phyloP scores from a whole-genome alignment of 768 basidiomycete genomes.

The Nidula microcarpa region DNA sequence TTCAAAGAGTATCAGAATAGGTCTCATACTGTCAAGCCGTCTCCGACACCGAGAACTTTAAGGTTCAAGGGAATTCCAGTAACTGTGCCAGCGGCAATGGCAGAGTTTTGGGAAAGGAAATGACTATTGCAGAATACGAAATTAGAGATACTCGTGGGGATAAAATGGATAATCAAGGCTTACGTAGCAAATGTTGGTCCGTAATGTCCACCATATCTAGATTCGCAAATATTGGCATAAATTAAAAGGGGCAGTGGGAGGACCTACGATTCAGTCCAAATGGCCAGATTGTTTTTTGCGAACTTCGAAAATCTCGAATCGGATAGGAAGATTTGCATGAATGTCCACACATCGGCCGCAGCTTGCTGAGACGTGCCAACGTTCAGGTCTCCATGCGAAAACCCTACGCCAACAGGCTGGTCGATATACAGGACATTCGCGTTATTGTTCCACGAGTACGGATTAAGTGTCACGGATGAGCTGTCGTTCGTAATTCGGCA shows the following conservation, averaged over 20 bases:
- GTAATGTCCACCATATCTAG: slow-evolving; percentile 69
- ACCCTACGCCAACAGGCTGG: slow-evolving; percentile 61
- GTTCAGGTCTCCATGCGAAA: slow-evolving; percentile 49
- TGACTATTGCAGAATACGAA: slow-evolving; percentile 23
- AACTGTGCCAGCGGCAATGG: slow-evolving; percentile 42
- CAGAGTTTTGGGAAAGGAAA: slow-evolving; percentile 58
- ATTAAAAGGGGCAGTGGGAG: background rate
- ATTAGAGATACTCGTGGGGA: background rate
- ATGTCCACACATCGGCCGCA: slow-evolving; percentile 56
- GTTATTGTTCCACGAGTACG: slow-evolving; percentile 56
- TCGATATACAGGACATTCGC: slow-evolving; percentile 61
- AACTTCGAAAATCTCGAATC: slow-evolving; percentile 52
- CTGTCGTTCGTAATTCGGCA: slow-evolving; percentile 62
- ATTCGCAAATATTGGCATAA: background rate
- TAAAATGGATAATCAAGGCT: slow-evolving; percentile 7
- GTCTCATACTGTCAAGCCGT: slow-evolving; percentile 52
- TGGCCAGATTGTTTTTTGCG: slow-evolving; percentile 40
- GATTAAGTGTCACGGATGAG: slow-evolving; percentile 43
- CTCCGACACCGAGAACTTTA: slow-evolving; percentile 59
- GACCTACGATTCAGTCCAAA: slow-evolving; percentile 62
- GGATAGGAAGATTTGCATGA: slow-evolving; percentile 59
- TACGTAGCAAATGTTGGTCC: slow-evolving; percentile 63
- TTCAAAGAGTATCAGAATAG: too few species aligned
- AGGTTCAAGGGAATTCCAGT: slow-evolving; percentile 51
- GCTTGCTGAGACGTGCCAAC: slow-evolving; percentile 52